Percentiles rank a stretch among this genome's conserved stretches.
These are phyloP conservation scores for Eucalyptus rudis DNA, from an alignment of 345 rosid genomes.

Conservation along the genomic window DNA sequence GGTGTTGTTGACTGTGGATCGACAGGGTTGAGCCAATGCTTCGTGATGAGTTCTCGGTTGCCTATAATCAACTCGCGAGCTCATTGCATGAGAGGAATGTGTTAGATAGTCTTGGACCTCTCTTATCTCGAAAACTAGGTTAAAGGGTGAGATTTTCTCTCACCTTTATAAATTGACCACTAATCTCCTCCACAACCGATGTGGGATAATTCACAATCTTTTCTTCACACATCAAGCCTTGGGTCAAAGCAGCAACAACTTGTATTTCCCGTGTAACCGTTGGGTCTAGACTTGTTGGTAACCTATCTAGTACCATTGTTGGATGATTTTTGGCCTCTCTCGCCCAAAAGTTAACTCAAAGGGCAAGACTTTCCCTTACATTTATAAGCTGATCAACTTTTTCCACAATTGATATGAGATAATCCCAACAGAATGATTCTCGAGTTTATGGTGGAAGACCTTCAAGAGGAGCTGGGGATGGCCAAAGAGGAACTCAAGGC, in stretches of 20 bases:
- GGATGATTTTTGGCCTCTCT: not conserved
- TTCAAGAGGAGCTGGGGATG: not conserved
- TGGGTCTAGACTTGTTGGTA: not conserved
- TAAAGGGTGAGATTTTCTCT: not conserved
- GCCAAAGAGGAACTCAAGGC: not conserved
- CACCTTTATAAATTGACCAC: not conserved
- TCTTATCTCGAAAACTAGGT: not conserved
- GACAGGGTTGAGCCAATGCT: not conserved
- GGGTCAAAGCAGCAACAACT: not conserved
- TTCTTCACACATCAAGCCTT: not conserved
- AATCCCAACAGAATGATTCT: not conserved
- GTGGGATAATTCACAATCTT: not conserved
- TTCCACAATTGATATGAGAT: not conserved
- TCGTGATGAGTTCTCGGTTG: not conserved
- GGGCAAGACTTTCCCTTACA: not conserved
- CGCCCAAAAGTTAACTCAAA: not conserved
- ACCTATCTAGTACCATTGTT: not conserved
- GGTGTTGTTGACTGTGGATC: not conserved
- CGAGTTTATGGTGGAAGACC: not conserved
- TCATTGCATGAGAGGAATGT: not conserved
- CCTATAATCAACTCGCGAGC: no score
- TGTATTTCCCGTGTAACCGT: fast-evolving
- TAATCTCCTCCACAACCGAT: not conserved
- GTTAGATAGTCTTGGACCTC: not conserved
- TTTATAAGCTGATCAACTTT: not conserved